phyloP scores from a whole-genome alignment of 139 green algal species.

The Haematococcus lacustris region DNA sequence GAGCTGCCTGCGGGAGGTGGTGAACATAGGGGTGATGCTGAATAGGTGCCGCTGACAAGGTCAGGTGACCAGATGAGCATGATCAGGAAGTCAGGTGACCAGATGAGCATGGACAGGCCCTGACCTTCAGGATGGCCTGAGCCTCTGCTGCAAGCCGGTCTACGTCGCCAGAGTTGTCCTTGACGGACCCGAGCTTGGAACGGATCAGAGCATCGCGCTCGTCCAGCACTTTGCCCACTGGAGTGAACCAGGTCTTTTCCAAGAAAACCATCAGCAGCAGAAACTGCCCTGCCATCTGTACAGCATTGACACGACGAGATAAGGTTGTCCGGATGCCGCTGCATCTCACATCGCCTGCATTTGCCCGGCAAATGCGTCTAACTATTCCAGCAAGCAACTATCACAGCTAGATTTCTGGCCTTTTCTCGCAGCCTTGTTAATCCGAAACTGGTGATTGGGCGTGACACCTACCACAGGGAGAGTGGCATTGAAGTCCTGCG shows the following conservation, averaged over 20 bases:
- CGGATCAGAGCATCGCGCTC: constrained; percentile 71
- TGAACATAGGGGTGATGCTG: no score
- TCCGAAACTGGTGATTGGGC: no score
- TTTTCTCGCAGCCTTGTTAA: background rate
- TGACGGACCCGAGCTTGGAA: constrained; percentile 68
- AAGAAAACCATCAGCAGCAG: constrained; percentile 89
- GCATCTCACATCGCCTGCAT: background rate
- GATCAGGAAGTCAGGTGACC: no score
- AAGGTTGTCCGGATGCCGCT: no score
- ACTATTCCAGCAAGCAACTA: background rate
- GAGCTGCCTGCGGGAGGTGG: constrained; percentile 27
- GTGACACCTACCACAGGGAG: constrained; percentile 34
- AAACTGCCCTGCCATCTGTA: constrained; percentile 73
- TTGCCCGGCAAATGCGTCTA: no score
- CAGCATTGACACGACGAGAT: constrained; percentile 8
- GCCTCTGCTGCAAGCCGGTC: constrained; percentile 38
- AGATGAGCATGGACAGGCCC: no score
- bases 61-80: no score
- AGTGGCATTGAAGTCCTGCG: constrained; percentile 75
- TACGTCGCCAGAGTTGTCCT: constrained; percentile 52
- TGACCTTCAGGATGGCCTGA: constrained; percentile 45
- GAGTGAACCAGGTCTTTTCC: constrained; percentile 87
- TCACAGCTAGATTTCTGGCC: background rate
- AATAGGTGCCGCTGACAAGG: no score
- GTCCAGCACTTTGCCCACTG: constrained; percentile 80